phyloP scores from a whole-genome alignment of 2,329 filamentous ascomycete species.

The Pezicula neosporulosa region DNA sequence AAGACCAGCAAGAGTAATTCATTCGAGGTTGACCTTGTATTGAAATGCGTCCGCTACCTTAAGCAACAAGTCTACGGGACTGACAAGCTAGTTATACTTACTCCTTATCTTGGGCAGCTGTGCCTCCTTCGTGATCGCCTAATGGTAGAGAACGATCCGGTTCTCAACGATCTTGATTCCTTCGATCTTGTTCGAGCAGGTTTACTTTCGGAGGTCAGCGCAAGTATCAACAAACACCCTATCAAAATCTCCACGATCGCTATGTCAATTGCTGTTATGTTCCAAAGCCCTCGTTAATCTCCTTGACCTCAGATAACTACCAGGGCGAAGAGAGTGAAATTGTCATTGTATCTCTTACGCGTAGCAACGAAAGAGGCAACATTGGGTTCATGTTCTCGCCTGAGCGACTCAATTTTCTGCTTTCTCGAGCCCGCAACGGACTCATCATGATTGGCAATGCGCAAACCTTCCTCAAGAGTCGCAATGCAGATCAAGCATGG shows the following conservation, averaged over 20 bases:
- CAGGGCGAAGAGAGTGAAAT: conserved; percentile 73
- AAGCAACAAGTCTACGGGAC: conserved; percentile 66
- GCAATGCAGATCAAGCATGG: conserved; percentile 56
- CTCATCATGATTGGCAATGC: conserved; percentile 66
- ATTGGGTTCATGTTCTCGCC: conserved; percentile 66
- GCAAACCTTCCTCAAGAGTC: conserved; percentile 57
- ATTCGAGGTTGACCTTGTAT: conserved; percentile 61
- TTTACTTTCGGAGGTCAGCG: conserved; percentile 47
- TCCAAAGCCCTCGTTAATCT: conserved; percentile 2
- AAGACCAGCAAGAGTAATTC: conserved; percentile 53
- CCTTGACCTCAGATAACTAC: conserved; percentile 56
- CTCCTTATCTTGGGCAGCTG: conserved; percentile 67
- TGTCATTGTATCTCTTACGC: conserved; percentile 60
- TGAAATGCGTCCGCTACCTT: conserved; percentile 61
- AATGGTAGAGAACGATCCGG: conserved; percentile 52
- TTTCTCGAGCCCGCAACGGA: conserved; percentile 60
- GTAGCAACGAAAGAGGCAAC: conserved; percentile 58
- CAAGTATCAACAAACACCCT: conserved; percentile 43
- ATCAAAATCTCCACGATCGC: conserved; percentile 45
- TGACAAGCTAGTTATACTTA: conserved; percentile 60
- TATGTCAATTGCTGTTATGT: conserved; percentile 30
- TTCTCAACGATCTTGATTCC: conserved; percentile 64
- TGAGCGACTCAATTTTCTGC: conserved; percentile 64
- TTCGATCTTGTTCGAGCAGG: conserved; percentile 58
- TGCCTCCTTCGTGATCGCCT: conserved; percentile 47